Conservation (phyloP, 345 rosid species). For the Murraya koenigii region DNA sequence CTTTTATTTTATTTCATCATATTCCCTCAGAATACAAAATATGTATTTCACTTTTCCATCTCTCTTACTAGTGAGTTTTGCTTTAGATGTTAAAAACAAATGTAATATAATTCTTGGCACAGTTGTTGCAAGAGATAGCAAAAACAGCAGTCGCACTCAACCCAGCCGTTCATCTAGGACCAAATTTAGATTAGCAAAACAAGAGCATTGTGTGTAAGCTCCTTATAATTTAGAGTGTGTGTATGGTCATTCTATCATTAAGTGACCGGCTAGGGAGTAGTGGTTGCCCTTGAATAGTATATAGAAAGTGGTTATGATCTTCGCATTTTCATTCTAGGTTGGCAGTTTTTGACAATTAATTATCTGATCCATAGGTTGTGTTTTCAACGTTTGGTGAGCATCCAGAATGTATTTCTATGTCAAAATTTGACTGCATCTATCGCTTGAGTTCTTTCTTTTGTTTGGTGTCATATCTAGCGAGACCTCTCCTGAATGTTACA, state of each 20-base stretch:
- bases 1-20: background rate
- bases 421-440: background rate
- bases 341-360: background rate
- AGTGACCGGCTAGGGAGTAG: background rate
- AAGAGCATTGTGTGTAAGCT: background rate
- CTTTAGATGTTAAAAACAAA: background rate
- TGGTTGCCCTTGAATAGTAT: background rate
- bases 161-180: background rate
- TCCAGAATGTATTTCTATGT: background rate
- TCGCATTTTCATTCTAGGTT: background rate
- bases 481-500: background rate
- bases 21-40: background rate
- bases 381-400: background rate
- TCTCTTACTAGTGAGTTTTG: background rate
- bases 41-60: background rate
- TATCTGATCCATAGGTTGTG: background rate
- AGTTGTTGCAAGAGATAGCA: background rate
- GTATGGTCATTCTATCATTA: background rate
- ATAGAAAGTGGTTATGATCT: background rate
- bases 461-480: background rate
- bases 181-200: background rate
- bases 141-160: background rate
- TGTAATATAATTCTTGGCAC: background rate
- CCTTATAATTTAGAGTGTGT: background rate
- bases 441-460: background rate